A percentile compares a stretch with the other conserved stretches of the same genome.
Evolutionary conservation across 768 basidiomycete genomes (phyloP).

Genomic region (Hemileccinum rubropunctum): DNA sequence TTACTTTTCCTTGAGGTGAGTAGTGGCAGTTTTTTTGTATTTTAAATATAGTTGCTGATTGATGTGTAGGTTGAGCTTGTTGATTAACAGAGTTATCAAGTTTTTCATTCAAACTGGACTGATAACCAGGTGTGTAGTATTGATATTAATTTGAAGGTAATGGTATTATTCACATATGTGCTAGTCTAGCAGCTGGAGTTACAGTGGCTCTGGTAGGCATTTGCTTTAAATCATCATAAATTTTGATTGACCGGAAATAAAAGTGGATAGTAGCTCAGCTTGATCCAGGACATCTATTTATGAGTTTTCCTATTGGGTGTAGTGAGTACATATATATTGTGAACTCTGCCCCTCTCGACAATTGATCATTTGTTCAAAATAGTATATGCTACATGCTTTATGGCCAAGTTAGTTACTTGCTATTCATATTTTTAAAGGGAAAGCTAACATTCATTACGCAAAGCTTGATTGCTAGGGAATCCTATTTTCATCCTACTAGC

Average conservation of each 20-base stretch:
- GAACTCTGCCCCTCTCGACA: not conserved
- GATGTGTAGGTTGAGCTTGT: conserved; percentile 8
- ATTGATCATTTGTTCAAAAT: not conserved
- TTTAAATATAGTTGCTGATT: not conserved
- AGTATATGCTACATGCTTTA: conserved; percentile 30
- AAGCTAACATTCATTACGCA: not conserved
- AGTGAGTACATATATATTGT: conserved; percentile 10
- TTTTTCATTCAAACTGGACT: conserved; percentile 28
- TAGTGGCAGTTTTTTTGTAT: not conserved
- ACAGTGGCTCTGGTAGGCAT: conserved; percentile 18
- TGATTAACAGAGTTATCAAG: conserved; percentile 15
- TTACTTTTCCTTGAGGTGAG: conserved; percentile 13
- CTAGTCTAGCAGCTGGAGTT: conserved; percentile 16
- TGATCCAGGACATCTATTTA: conserved; percentile 16
- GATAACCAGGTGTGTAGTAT: conserved; percentile 18
- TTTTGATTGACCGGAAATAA: not conserved
- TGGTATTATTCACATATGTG: not conserved
- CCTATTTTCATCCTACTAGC: conserved; percentile 22
- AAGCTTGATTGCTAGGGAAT: conserved; percentile 28
- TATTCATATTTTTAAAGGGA: not conserved
- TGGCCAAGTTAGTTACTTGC: conserved; percentile 23
- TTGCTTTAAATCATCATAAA: not conserved
- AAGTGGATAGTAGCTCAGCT: conserved; percentile 22
- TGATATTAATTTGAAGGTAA: not conserved
- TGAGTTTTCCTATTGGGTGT: conserved; percentile 26